Evolutionary conservation across 1,284 basidiomycete genomes (phyloP), one percentile per base, ranked within the genome.

Genomic region (Caloboletus firmus): DNA sequence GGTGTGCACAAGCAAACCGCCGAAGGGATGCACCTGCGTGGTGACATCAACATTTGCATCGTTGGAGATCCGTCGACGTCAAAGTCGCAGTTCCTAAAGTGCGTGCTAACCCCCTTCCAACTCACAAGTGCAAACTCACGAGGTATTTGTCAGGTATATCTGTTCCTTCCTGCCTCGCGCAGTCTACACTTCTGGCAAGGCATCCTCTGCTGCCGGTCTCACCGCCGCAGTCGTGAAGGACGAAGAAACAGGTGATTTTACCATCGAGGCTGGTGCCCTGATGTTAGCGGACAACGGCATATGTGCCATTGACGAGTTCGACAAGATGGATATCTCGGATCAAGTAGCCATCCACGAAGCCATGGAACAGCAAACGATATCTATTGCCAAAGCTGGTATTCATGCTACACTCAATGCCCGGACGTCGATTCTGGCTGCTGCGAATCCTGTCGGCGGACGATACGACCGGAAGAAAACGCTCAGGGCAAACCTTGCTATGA

Each of bases 221-320:
- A 99, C 97, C 0, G 97, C 97, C 5, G 96, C 96, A 2, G 97
- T 99, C 1, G 96, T 99, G 56, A 95, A 91, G 67, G 97, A 99
- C 69, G 96, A 99, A 74, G 97, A 99, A 74, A 96, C 96, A 0
- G 96, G 96, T 43, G 97, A 99, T 69, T 99, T 99, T 76, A 99
- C 97, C 0, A 99, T 99, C 67, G 97, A 99, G 77, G 97, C 96
- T 10, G 95, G 95, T 49, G 97, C 97, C 1, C 82, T 99, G 60
- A 99, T 99, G 97, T 83, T 99, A 4, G 97, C 97, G 8, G 97
- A 99, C 77, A 99, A 99, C 63, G 97, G 97, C 20, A 98, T 99
- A 70, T 99, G 97, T 68, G 95, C 96, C 15, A 99, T 99, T 66
- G 97, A 99, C 77, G 97, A 99, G 73, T 99, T 99, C 71, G 96